These are phyloP conservation scores for Pseudogymnoascus sp. DNA, from an alignment of 2,329 filamentous ascomycete genomes.

Conservation along the genomic window DNA sequence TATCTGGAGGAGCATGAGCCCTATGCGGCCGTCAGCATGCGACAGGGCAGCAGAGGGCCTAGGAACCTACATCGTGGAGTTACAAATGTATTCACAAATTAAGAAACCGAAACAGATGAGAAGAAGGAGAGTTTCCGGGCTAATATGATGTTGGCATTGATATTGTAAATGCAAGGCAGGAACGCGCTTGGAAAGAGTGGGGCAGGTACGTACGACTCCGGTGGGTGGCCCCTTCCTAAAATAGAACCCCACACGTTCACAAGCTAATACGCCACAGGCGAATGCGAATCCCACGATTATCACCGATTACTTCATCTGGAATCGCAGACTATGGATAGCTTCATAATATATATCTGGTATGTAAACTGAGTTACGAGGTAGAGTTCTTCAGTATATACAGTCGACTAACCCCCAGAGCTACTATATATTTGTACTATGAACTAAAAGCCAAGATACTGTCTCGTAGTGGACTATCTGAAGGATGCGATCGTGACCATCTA, in stretches of 20 bases:
- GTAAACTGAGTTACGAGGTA: background rate
- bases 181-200: background rate
- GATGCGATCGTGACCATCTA: background rate
- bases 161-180: background rate
- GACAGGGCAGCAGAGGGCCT: background rate
- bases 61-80: background rate
- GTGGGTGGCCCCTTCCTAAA: background rate
- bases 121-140: background rate
- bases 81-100: background rate
- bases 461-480: background rate
- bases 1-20: conserved; percentile 1
- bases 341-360: background rate
- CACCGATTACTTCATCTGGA: background rate
- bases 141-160: background rate
- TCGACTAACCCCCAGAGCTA: background rate
- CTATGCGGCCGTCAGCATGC: background rate
- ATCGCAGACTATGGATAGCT: background rate
- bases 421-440: background rate
- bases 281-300: background rate
- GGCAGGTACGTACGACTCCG: background rate
- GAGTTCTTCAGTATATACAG: background rate
- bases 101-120: background rate
- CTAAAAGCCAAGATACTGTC: background rate
- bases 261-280: background rate
- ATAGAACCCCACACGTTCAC: background rate